Conservation (phyloP, 2,329 filamentous ascomycete species). For the Emmonsia crescens region DNA sequence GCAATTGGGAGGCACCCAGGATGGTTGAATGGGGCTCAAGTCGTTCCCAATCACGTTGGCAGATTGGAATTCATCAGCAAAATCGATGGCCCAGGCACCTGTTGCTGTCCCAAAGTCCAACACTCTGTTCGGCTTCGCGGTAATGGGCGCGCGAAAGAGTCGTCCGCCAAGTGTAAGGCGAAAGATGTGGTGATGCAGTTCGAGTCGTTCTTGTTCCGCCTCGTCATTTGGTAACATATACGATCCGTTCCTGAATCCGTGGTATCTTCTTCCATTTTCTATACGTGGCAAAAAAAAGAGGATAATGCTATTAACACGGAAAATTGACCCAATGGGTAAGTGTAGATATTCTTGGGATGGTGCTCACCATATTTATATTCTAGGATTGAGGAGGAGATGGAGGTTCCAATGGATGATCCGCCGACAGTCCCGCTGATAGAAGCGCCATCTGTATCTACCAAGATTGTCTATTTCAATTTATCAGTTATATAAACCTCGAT, state of each 20-base stretch:
- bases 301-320: not conserved
- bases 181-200: conserved; percentile 20
- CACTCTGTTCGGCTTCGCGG: conserved; percentile 20
- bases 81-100: conserved; percentile 34
- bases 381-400: not conserved
- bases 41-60: conserved; percentile 28
- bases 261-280: conserved; percentile 30
- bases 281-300: not conserved
- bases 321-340: not conserved
- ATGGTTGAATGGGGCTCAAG: conserved; percentile 31
- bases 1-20: conserved; percentile 21
- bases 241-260: conserved; percentile 19
- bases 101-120: conserved; percentile 35
- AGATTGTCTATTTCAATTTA: not conserved
- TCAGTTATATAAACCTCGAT: not conserved
- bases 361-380: not conserved
- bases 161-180: conserved; percentile 16
- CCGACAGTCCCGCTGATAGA: not conserved
- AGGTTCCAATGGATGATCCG: not conserved
- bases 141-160: conserved; percentile 18
- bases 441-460: not conserved
- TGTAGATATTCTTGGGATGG: not conserved
- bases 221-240: conserved; percentile 24
- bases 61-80: conserved; percentile 29
- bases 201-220: conserved; percentile 22